These are phyloP conservation scores for Coffea eugenioides DNA, from an alignment of 257 asterid genomes.

Conservation along the genomic window DNA sequence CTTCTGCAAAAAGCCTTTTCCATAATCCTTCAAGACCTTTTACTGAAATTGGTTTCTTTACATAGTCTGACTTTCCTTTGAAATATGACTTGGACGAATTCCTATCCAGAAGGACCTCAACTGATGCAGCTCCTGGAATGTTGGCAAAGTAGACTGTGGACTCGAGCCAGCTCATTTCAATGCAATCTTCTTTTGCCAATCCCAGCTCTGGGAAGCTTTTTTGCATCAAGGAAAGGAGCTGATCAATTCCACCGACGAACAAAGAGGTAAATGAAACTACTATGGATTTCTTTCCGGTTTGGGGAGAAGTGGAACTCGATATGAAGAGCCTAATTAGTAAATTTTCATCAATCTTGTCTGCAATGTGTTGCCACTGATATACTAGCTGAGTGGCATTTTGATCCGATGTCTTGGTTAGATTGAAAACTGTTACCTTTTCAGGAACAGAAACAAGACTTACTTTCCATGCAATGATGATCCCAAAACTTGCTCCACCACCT, in stretches of 20 bases:
- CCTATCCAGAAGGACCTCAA: neutral
- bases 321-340: slow-evolving; percentile 29
- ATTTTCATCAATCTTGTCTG: slow-evolving; percentile 37
- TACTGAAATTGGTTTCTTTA: slow-evolving; percentile 30
- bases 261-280: slow-evolving; percentile 29
- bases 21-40: slow-evolving; percentile 34
- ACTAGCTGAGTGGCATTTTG: slow-evolving; percentile 43
- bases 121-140: neutral
- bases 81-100: neutral
- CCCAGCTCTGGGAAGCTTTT: slow-evolving; percentile 41
- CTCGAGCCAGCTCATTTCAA: slow-evolving; percentile 48
- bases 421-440: slow-evolving; percentile 32
- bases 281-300: slow-evolving; percentile 19
- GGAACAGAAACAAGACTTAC: slow-evolving; percentile 34
- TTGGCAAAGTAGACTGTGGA: slow-evolving; percentile 29
- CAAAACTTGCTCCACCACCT: slow-evolving; percentile 50
- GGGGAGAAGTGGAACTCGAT: slow-evolving; percentile 6
- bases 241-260: slow-evolving; percentile 30
- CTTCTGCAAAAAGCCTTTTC: slow-evolving; percentile 22
- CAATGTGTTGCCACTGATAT: slow-evolving; percentile 41
- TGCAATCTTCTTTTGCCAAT: slow-evolving; percentile 30
- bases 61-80: slow-evolving; percentile 46
- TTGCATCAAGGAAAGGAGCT: slow-evolving; percentile 36
- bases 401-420: slow-evolving; percentile 27
- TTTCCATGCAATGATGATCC: slow-evolving; percentile 37